These are phyloP conservation scores for Trichoderma arundinaceum DNA, from an alignment of 2,329 filamentous ascomycete species.

Conservation along the genomic window DNA sequence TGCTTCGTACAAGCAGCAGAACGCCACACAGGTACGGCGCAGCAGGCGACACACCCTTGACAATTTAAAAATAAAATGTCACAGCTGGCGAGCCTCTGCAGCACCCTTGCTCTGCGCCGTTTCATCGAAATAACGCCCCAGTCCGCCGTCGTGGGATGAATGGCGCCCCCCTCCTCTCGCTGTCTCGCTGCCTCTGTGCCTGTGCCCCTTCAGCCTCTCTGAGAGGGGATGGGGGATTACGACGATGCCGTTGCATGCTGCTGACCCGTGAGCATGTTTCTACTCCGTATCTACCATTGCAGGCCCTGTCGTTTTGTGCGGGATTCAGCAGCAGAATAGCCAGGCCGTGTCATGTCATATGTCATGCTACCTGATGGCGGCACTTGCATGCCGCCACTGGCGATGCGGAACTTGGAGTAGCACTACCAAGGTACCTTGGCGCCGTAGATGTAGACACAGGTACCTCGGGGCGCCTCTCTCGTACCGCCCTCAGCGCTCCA, in stretches of 20 bases:
- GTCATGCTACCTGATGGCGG: slow-evolving; percentile 6
- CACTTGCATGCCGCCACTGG: slow-evolving; percentile 1
- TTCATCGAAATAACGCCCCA: slow-evolving; percentile 24
- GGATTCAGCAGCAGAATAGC: background rate
- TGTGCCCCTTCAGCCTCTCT: too few species aligned
- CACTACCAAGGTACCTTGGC: too few species aligned
- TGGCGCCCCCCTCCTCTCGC: background rate
- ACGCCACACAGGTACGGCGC: too few species aligned
- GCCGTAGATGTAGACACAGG: too few species aligned
- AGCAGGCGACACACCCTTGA: background rate
- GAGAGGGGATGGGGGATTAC: background rate
- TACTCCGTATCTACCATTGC: background rate
- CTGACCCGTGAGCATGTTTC: too few species aligned
- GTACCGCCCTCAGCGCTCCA: too few species aligned
- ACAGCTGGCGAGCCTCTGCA: slow-evolving; percentile 3
- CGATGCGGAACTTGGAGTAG: background rate
- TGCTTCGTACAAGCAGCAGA: background rate
- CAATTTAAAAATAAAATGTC: background rate
- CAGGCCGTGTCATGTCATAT: slow-evolving; percentile 1
- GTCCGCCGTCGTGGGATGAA: slow-evolving; percentile 16
- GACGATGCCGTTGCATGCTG: too few species aligned
- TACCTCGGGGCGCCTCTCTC: too few species aligned
- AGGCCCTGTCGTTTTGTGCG: background rate
- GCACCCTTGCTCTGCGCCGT: slow-evolving; percentile 22
- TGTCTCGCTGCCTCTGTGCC: too few species aligned